Evolutionary conservation across 1,284 basidiomycete species (phyloP), one percentile per base, ranked within the genome.

Genomic region (Ceratobasidium sp.): DNA sequence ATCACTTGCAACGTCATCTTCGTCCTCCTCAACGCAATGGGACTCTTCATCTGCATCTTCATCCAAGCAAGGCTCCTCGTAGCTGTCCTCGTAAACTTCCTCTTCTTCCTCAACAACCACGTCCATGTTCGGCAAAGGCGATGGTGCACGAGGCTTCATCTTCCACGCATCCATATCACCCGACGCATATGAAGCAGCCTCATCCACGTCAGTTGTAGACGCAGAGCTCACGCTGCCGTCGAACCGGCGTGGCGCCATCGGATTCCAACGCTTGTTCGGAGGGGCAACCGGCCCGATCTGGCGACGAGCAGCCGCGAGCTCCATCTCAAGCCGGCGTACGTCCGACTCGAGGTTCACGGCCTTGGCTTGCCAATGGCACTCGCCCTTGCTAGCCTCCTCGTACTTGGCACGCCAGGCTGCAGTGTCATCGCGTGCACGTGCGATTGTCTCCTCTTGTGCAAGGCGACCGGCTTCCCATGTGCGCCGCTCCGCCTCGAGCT

Each of bases 221-320:
- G 67, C 67, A 10, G 78, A 79, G 46, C 74, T 69, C 57, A 62
- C 38, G 55, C 76, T 73, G 33, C 77, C 78, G 44, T 77, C 78
- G 50, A 79, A 79, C 69, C 65, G 35, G 23, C 65, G 71, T 38
- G 52, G 52, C 16, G 54, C 27, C 23, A 66, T 73, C 10, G 59
- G 38, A 54, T 66, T 73, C 77, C 38, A 76, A 27, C 35, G 44
- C 33, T 67, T 66, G 62, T 18, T 35, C 35, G 65, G 52, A 6
- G 46, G 16, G 33, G 23, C 20, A 33, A 20, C 30, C 20, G 67
- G 33, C 30, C 50, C 50, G 16, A n/a, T n/a, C 38, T 54, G 67
- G 16, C 27, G 48, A 50, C 71, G 59, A 1, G 27, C 48, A 35
- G 71, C 41, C 20, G 54, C 44, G 12, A 75, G 78, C 60, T 78